A percentile compares a stretch with the other conserved stretches of the same genome.
These are phyloP conservation scores for Brassica hybrid DNA, from an alignment of 441 rosid genomes.

Conservation along the genomic window DNA sequence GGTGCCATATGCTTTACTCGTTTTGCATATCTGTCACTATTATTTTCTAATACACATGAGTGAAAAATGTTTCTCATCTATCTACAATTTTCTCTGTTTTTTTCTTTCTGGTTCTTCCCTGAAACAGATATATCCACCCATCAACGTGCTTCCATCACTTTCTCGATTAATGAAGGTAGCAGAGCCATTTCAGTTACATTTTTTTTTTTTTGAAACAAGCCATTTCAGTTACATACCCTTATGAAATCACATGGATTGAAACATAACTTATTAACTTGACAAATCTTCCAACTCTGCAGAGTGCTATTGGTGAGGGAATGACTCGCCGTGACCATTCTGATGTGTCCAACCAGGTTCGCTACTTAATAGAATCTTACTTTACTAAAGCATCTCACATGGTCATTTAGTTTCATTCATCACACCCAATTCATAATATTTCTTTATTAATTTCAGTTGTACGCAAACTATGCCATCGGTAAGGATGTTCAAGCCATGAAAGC, in stretches of 20 bases:
- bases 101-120: conserved; percentile 13
- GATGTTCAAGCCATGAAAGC: conserved; percentile 99
- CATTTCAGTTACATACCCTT: conserved; percentile 18
- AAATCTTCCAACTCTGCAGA: conserved; percentile 50
- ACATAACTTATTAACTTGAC: conserved; percentile 19
- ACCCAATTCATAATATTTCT: background rate
- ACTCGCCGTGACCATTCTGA: conserved; percentile 96
- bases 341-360: conserved; percentile 94
- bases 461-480: conserved; percentile 99
- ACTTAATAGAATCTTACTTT: conserved; percentile 2
- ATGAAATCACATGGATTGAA: conserved; percentile 8
- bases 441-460: conserved; percentile 68
- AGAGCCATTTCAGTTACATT: conserved; percentile 19
- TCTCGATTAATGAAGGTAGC: conserved; percentile 96
- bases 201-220: background rate
- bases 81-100: background rate
- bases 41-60: background rate
- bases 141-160: conserved; percentile 98
- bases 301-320: conserved; percentile 99
- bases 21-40: background rate
- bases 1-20: conserved; percentile 46
- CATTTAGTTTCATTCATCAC: background rate
- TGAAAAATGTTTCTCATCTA: background rate
- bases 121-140: conserved; percentile 95
- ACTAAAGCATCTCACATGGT: conserved; percentile 12